Evolutionary conservation across 2,329 filamentous ascomycete species (phyloP), one percentile per base, ranked within the genome.

Genomic region (Bertia moriformis): DNA sequence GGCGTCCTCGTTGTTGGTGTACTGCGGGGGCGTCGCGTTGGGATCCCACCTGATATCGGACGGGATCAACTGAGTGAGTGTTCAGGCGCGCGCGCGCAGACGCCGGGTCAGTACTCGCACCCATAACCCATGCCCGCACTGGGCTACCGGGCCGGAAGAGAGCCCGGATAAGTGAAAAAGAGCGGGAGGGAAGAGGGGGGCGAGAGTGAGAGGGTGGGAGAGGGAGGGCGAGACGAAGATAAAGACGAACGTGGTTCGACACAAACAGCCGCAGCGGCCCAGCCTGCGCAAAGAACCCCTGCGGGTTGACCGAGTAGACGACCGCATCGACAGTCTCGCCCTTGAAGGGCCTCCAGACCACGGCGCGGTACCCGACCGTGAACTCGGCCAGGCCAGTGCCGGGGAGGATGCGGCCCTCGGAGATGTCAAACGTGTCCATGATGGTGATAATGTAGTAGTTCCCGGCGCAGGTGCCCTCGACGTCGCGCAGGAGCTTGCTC

Each of bases 381-480:
- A 95, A 98, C 60, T 95, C 86, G 15, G 91, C 89, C 48, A 93
- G 71, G 7, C 88, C 91, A 44, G 83, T 93, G 5, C 89, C 85
- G 3, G 91, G 89, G 41, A 95, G 73, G 44, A 98, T 89, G 49
- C 86, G 81, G 12, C 88, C 88, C 54, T 94, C 87, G 14, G 86
- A 93, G 52, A 96, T 89, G 49, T 95, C 84, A 52, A 93, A 88
- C 38, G 88, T 84, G 59, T 95, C 88, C 76, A 98, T 89, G 52
- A 98, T 93, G 54, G 87, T 91, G 51, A 98, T 91, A 55, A 98
- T 93, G 61, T 91, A 96, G 67, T 93, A 95, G 57, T 85, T 86
- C 42, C 91, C 91, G 3, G 87, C 91, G 60, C 88, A 95, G 32
- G 84, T 89, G 18, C 91, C 91, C 63, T 98, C 91, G 44, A 95